Percentiles rank a stretch among this genome's conserved stretches.
Conservation (phyloP, 2,329 filamentous ascomycete species). For the Aspergillus fructus region DNA sequence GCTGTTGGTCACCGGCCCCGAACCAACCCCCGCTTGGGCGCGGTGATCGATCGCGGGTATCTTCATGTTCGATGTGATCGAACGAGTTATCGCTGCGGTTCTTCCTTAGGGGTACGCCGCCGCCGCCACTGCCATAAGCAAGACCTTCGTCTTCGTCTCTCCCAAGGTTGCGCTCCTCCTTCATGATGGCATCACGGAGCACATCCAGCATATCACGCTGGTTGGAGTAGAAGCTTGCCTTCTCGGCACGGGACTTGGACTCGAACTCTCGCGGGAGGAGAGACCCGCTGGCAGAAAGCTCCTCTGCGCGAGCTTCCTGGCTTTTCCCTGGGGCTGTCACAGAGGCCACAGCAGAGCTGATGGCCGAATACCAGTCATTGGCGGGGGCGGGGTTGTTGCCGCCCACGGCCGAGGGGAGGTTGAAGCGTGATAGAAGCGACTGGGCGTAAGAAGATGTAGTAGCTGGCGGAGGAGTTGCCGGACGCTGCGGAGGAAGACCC, state of each 20-base stretch:
- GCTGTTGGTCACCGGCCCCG: slow-evolving; percentile 25
- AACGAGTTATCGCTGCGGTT: slow-evolving; percentile 86
- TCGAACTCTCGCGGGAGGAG: slow-evolving; percentile 71
- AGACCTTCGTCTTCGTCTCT: slow-evolving; percentile 37
- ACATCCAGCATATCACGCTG: slow-evolving; percentile 76
- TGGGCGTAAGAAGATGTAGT: slow-evolving; percentile 66
- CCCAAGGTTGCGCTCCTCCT: slow-evolving; percentile 67
- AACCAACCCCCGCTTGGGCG: slow-evolving; percentile 27
- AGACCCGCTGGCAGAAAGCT: slow-evolving; percentile 58
- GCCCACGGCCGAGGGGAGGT: slow-evolving; percentile 65
- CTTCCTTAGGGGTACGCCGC: slow-evolving; percentile 60
- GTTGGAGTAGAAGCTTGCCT: slow-evolving; percentile 70
- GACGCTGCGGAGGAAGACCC: slow-evolving; percentile 66
- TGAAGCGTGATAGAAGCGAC: slow-evolving; percentile 79
- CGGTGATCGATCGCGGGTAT: slow-evolving; percentile 37
- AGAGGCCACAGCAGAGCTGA: slow-evolving; percentile 71
- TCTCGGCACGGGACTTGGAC: slow-evolving; percentile 60
- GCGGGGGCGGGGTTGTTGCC: slow-evolving; percentile 52
- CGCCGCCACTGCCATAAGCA: slow-evolving; percentile 33
- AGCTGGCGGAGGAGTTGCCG: slow-evolving; percentile 48
- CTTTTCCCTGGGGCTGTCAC: slow-evolving; percentile 48
- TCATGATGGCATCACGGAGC: slow-evolving; percentile 74
- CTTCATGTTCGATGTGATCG: slow-evolving; percentile 80
- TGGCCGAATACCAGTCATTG: slow-evolving; percentile 73
- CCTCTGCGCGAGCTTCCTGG: slow-evolving; percentile 44